These are phyloP conservation scores for Xylogone sp. DNA, from an alignment of 2,329 filamentous ascomycete species.

Conservation along the genomic window DNA sequence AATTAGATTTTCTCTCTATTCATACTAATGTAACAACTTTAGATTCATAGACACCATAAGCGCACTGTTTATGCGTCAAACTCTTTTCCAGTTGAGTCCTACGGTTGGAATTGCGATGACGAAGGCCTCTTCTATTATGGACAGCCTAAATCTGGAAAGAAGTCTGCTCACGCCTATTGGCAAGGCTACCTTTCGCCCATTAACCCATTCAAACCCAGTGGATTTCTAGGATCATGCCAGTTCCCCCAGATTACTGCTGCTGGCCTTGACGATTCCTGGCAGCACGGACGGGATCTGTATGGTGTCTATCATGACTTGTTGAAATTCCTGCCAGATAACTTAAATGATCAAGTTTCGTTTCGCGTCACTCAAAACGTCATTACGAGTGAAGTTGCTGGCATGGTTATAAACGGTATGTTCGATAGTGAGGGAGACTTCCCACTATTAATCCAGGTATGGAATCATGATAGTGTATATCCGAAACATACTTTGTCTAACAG, in stretches of 20 bases:
- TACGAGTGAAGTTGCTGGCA: conserved; percentile 75
- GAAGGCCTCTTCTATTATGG: conserved; percentile 68
- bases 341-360: conserved; percentile 50
- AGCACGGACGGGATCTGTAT: conserved; percentile 74
- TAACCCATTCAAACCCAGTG: conserved; percentile 64
- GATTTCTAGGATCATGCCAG: conserved; percentile 71
- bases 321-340: conserved; percentile 56
- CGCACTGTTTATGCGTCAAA: conserved; percentile 77
- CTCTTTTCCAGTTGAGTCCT: conserved; percentile 69
- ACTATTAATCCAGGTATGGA: conserved; percentile 42
- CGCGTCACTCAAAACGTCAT: conserved; percentile 81
- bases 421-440: conserved; percentile 37
- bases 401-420: conserved; percentile 71
- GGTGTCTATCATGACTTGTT: conserved; percentile 71
- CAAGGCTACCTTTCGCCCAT: conserved; percentile 53
- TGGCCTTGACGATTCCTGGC: conserved; percentile 70
- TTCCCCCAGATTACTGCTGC: conserved; percentile 76
- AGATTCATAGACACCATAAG: conserved; percentile 80
- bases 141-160: conserved; percentile 47
- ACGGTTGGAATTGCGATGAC: conserved; percentile 70
- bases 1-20: neutral
- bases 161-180: conserved; percentile 60
- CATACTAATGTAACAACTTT: neutral
- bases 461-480: neutral
- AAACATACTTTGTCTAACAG: conserved; percentile 1